A percentile compares a stretch with the other conserved stretches of the same genome.
Conservation (phyloP, 129 eudicot species). For the Artemisia annua region DNA sequence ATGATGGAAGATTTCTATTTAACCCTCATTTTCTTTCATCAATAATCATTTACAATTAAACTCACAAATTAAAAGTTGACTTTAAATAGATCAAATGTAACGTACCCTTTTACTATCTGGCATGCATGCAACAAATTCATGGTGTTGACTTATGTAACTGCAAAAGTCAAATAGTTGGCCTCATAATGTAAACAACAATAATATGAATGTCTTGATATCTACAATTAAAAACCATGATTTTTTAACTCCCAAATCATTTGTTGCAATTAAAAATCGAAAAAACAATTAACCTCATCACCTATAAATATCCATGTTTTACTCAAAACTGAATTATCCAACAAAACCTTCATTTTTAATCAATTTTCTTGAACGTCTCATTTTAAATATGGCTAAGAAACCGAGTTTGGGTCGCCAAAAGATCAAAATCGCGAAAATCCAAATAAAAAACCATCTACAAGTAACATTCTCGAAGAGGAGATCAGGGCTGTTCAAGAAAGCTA, state of each 20-base stretch:
- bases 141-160: not conserved
- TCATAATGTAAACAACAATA: too few species aligned
- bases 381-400: constrained; percentile 51
- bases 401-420: constrained; percentile 23
- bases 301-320: not conserved
- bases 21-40: not conserved
- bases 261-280: not conserved
- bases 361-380: not conserved
- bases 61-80: constrained; percentile 5
- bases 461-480: too few species aligned
- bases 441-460: constrained; percentile 31
- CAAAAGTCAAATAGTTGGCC: too few species aligned
- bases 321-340: too few species aligned
- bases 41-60: not conserved
- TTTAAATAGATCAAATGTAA: too few species aligned
- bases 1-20: not conserved
- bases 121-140: constrained; percentile 14
- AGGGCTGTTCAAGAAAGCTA: constrained; percentile 13
- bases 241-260: too few species aligned
- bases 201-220: too few species aligned
- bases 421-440: constrained; percentile 47
- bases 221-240: too few species aligned
- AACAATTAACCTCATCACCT: constrained; percentile 1
- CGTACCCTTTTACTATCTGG: not conserved
- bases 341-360: not conserved